Base-by-base conservation (phyloP, 148 eudicot species). In the Polygonum aviculare region DNA sequence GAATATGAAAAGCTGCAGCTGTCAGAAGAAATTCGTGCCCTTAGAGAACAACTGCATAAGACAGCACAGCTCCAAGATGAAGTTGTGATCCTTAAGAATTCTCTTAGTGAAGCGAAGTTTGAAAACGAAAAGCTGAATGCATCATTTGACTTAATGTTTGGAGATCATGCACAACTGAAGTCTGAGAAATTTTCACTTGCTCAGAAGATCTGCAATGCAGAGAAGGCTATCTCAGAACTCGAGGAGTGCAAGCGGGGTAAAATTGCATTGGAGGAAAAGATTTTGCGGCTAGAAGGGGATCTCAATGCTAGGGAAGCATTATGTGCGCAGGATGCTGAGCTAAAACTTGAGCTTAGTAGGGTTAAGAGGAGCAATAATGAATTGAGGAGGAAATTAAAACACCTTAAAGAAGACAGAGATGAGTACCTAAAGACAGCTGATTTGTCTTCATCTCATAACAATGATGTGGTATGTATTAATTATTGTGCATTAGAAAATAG, bases 1-100 rank as follows among this genome's bases (percentile, higher is more conserved):
- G 90, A 88, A 52, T 87, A 85, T 70, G 94, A 94, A 82, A 85
- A 85, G 19, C 82, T 80, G 75, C 89, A 88, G 77, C 87, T 94
- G 39, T 65, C 41, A 51, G 86, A 88, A 79, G 97, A 90, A 84
- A 82, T 81, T 76, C 78, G 88, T 16, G 82, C 52, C 76, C 85
- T 92, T 80, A 89, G 90, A 79, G 83, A 65, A 77, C 88, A 90
- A 79, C 69, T 92, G 82, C 92, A 83, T 81, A 87, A 85, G 71
- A 79, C 83, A 65, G 36, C 80, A 15, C 77, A 60, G n/a, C 85
- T 86, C 77, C 90, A 89, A 77, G 90, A 87, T 78, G 93, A 94
- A 77, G 76, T 90, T 33, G 39, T 86, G 76, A 62, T 79, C 71
- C 75, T 87, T 41, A 88, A 87, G 78, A 73, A 73, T 33, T 79